Evolutionary conservation across 1,284 basidiomycete genomes (phyloP).

Genomic region (Vanrija sp.): DNA sequence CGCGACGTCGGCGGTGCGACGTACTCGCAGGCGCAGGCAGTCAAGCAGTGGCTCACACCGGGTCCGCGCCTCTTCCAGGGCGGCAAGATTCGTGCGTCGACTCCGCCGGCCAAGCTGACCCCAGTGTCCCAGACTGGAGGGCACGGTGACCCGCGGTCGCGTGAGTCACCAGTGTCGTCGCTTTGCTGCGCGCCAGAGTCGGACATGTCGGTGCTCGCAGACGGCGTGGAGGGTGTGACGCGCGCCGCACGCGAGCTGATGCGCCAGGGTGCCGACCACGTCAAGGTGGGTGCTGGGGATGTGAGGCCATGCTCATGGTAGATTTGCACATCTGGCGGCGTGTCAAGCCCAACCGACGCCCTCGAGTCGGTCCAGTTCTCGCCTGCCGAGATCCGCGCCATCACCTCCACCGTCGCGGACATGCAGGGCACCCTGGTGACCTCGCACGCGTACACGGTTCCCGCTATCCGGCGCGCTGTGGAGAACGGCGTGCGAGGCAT

Average conservation of each 20-base stretch:
- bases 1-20: constrained; percentile 45
- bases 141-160: constrained; percentile 13
- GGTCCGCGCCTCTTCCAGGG: constrained; percentile 20
- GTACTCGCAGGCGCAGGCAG: constrained; percentile 15
- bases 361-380: constrained; percentile 55
- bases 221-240: constrained; percentile 8
- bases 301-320: neutral
- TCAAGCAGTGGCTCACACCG: constrained; percentile 21
- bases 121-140: constrained; percentile 16
- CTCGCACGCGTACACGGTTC: constrained; percentile 34
- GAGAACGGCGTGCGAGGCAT: constrained; percentile 48
- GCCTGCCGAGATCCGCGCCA: constrained; percentile 53
- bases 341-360: constrained; percentile 38
- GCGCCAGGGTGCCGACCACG: constrained; percentile 17
- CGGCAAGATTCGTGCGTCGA: constrained; percentile 5
- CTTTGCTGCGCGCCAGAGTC: neutral
- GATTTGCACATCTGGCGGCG: constrained; percentile 15
- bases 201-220: neutral
- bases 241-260: constrained; percentile 7
- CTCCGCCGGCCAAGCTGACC: neutral
- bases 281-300: constrained; percentile 6
- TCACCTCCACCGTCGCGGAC: constrained; percentile 51
- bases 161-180: neutral
- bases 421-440: constrained; percentile 46
- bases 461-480: constrained; percentile 34